Conservation (phyloP, 1,139 yeast species). For the Cylindricascospora bacillispora region DNA sequence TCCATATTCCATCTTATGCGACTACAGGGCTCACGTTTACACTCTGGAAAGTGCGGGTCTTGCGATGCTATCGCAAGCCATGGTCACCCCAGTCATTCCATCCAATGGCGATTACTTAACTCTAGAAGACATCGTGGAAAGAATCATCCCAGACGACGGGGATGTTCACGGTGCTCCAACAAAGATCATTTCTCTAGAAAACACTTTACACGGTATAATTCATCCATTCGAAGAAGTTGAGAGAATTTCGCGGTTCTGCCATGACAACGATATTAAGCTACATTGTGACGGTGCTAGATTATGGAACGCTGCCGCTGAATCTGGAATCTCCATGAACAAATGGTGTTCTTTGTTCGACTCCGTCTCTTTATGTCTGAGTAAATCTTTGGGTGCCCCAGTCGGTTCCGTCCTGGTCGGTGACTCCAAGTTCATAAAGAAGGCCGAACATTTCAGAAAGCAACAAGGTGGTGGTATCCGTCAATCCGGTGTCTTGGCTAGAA, state of each 20-base stretch:
- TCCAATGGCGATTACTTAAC: slow-evolving; percentile 64
- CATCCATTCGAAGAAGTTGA: slow-evolving; percentile 72
- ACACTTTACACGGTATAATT: slow-evolving; percentile 74
- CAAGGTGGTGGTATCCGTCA: slow-evolving; percentile 94
- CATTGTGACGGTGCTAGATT: slow-evolving; percentile 95
- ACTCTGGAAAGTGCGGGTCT: slow-evolving; percentile 84
- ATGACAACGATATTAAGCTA: slow-evolving; percentile 45
- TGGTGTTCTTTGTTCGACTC: slow-evolving; percentile 77
- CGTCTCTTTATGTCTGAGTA: slow-evolving; percentile 78
- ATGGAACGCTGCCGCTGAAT: slow-evolving; percentile 77
- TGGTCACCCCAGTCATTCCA: slow-evolving; percentile 79
- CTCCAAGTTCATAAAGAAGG: slow-evolving; percentile 46
- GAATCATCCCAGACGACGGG: slow-evolving; percentile 62
- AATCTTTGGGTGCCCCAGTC: slow-evolving; percentile 89
- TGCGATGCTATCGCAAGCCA: slow-evolving; percentile 80
- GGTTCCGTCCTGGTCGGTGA: slow-evolving; percentile 81
- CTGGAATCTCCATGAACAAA: slow-evolving; percentile 57
- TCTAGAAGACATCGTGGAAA: slow-evolving; percentile 57
- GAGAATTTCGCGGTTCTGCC: slow-evolving; percentile 62
- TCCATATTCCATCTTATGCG: slow-evolving; percentile 76
- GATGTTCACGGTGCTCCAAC: slow-evolving; percentile 90
- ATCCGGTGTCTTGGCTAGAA: slow-evolving; percentile 68
- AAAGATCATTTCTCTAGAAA: slow-evolving; percentile 70
- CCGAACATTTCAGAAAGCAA: slow-evolving; percentile 84
- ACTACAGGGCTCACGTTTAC: slow-evolving; percentile 74